Evolutionary conservation across 2,329 filamentous ascomycete genomes (phyloP).

Genomic region (Fusarium falciforme): DNA sequence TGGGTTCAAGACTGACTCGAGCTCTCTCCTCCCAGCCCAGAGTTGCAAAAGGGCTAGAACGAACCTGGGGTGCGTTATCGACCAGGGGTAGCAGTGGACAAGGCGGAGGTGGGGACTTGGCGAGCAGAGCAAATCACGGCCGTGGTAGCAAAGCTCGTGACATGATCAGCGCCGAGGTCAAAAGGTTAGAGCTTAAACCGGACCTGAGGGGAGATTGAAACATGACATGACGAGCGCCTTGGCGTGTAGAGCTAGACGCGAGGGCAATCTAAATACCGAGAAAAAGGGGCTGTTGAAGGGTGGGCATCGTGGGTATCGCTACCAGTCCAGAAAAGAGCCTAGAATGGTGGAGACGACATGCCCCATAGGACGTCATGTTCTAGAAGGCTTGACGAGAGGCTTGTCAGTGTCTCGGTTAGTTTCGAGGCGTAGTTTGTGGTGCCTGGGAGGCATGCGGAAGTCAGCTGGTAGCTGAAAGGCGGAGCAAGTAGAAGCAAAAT

Average conservation of each 20-base stretch:
- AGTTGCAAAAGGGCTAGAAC: slow-evolving; percentile 10
- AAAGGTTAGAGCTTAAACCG: slow-evolving; percentile 21
- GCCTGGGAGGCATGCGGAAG: slow-evolving; percentile 1
- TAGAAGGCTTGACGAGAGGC: slow-evolving; percentile 36
- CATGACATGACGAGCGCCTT: slow-evolving; percentile 32
- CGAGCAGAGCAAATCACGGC: slow-evolving; percentile 21
- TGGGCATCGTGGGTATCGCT: background rate
- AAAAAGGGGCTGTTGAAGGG: slow-evolving; percentile 35
- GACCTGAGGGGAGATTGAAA: slow-evolving; percentile 31
- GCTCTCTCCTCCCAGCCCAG: background rate
- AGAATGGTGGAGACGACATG: slow-evolving; percentile 25
- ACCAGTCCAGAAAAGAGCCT: slow-evolving; percentile 1
- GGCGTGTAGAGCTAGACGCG: slow-evolving; percentile 32
- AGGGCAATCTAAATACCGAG: slow-evolving; percentile 37
- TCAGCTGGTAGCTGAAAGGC: slow-evolving; percentile 12
- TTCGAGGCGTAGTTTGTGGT: background rate
- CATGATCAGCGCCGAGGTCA: slow-evolving; percentile 38
- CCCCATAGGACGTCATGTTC: slow-evolving; percentile 38
- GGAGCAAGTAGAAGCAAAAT: background rate
- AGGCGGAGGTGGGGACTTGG: slow-evolving; percentile 31
- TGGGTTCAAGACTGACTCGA: slow-evolving; percentile 33
- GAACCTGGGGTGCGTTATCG: slow-evolving; percentile 30
- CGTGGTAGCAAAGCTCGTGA: slow-evolving; percentile 29
- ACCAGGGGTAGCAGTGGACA: slow-evolving; percentile 15
- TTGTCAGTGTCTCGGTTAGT: background rate